phyloP scores from a whole-genome alignment of 108 stramenopile species.

The Cafeteria roenbergensis region DNA sequence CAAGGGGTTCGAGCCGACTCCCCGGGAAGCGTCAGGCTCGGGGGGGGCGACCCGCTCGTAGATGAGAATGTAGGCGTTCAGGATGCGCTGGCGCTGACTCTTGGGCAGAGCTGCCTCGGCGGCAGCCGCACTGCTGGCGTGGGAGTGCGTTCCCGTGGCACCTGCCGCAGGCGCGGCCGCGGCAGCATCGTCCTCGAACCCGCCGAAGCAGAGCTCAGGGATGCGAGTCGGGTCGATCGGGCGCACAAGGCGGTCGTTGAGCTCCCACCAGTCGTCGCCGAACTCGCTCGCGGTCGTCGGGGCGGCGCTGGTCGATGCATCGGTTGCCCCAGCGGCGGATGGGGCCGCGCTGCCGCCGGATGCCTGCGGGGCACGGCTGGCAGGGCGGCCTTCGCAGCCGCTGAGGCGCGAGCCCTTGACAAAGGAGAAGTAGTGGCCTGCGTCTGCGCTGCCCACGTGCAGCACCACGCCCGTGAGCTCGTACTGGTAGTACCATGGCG shows the following conservation, averaged over 20 bases:
- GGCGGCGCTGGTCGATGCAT: neutral
- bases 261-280: conserved; percentile 35
- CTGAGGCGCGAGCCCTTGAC: neutral
- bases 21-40: too few relatives aligned
- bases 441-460: conserved; percentile 50
- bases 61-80: neutral
- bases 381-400: too few relatives aligned
- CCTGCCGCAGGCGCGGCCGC: too few relatives aligned
- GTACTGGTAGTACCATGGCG: conserved; percentile 29
- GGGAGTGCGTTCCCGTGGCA: too few relatives aligned
- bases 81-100: neutral
- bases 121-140: too few relatives aligned
- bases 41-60: neutral
- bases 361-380: too few relatives aligned
- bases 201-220: conserved; percentile 43
- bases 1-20: too few relatives aligned
- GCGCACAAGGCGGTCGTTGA: conserved; percentile 39
- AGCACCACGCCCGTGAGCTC: conserved; percentile 45
- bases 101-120: too few relatives aligned
- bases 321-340: too few relatives aligned
- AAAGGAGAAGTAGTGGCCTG: conserved; percentile 52
- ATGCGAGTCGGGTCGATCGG: conserved; percentile 34
- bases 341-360: too few relatives aligned
- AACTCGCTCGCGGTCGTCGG: conserved; percentile 30
- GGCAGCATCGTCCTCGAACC: conserved; percentile 3